Evolutionary conservation across 306 rosid genomes (phyloP).

Genomic region (Hylodesmum podocarpum): DNA sequence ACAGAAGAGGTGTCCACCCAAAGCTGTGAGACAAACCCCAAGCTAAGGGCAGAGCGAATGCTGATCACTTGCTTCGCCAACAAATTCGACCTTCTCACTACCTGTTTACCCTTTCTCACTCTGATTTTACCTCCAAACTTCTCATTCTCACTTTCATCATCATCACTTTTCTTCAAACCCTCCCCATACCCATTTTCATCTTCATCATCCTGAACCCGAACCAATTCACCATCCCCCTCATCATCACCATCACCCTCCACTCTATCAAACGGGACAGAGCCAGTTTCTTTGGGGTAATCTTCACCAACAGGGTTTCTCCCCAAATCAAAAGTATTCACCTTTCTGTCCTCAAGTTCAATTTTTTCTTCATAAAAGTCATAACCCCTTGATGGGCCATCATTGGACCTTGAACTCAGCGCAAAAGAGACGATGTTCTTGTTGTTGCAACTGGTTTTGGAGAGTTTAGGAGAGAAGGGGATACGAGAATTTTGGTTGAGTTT

Average conservation of each 20-base stretch:
- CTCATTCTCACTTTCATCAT: constrained; percentile 42
- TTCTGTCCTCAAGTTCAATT: constrained; percentile 51
- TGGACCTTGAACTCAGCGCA: constrained; percentile 23
- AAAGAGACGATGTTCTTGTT: not conserved
- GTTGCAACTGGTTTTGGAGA: not conserved
- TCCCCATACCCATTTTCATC: constrained; percentile 15
- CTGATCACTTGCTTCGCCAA: constrained; percentile 90
- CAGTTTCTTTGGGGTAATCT: constrained; percentile 13
- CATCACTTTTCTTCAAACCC: constrained; percentile 33
- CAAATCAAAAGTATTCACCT: constrained; percentile 27
- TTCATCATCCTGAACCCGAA: constrained; percentile 30
- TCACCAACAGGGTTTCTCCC: constrained; percentile 25
- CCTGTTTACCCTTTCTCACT: constrained; percentile 53
- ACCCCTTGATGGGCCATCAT: constrained; percentile 30
- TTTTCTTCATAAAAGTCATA: constrained; percentile 42
- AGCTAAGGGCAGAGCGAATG: constrained; percentile 65
- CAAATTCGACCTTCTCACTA: constrained; percentile 72
- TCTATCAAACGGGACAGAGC: constrained; percentile 28
- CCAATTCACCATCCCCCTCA: constrained; percentile 39
- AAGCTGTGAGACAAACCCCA: constrained; percentile 93
- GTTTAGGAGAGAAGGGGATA: constrained; percentile 16
- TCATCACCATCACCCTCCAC: constrained; percentile 16
- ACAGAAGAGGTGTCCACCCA: constrained; percentile 85
- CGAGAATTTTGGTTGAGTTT: constrained; percentile 5
- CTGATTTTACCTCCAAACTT: constrained; percentile 42